Evolutionary conservation across 768 basidiomycete species (phyloP), one percentile per base, ranked within the genome.

Genomic region (Artomyces pyxidatus): DNA sequence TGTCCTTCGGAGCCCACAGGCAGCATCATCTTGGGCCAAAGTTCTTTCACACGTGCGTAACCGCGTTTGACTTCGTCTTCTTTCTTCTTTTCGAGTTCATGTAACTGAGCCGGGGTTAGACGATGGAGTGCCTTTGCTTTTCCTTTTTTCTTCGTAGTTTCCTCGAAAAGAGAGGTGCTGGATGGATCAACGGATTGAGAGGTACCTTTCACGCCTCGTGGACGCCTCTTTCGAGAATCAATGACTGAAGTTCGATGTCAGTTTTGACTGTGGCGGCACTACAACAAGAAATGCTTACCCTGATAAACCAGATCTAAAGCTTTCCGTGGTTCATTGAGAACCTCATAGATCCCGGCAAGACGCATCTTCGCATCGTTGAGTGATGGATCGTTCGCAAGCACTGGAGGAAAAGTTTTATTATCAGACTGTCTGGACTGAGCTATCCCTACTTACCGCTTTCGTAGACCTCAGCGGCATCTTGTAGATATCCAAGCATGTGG

Each of bases 321-420:
- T 59, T 85, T 85, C 14, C 81, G 71, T 1, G 86, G 81, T 54
- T 92, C 80, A 38, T 85, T 81, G 55, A 85, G 67, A 10, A 88
- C 81, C 63, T 99, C 95, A 55, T 91, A 89, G 12, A 93, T 79
- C 54, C 88, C 88, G 0, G 94, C 95, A 0, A 97, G 74, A 53
- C 88, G 86, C 77, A 94, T 83, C 64, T 91, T 92, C 23, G 83
- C 85, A 25, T 93, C 88, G 58, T 81, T 79, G 56, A 89, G 77
- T 0, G 74, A 73, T 0, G 89, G 83, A 61, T 93, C 87, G 1
- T 78, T 78, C 3, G 75, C 70, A 16, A 85, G 71, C 26, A 94
- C 93, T 95, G 55, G 6, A 35, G n/a, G 25, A 42, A 16, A 8
- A 37, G 4, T 25, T 5, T 39, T 6, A 37, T 2, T 14, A 4